Conservation (phyloP, 805 yeast species). For the Debaryomyces prosopidis region DNA sequence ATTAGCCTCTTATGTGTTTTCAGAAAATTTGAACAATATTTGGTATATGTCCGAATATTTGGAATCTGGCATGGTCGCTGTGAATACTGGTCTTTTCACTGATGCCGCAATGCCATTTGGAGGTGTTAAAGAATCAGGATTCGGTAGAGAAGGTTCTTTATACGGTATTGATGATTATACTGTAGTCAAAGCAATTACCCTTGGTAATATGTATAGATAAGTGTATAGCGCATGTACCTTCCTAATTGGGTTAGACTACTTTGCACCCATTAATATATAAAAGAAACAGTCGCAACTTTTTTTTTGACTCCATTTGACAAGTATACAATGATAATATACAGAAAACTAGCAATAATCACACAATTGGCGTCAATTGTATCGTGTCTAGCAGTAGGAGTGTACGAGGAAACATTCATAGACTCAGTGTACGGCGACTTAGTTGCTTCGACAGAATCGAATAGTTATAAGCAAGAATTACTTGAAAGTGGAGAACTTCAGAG, state of each 20-base stretch:
- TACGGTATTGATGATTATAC: conserved; percentile 76
- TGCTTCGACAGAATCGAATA: conserved; percentile 9
- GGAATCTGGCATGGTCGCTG: conserved; percentile 67
- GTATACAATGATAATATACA: neutral
- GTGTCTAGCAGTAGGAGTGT: neutral
- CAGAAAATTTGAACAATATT: conserved; percentile 50
- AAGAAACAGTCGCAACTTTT: neutral
- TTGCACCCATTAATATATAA: neutral
- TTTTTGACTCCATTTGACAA: neutral
- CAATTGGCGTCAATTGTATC: neutral
- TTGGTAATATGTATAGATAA: conserved; percentile 42
- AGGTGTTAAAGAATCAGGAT: conserved; percentile 76
- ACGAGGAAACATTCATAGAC: conserved; percentile 17
- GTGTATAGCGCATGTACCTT: neutral
- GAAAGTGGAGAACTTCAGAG: conserved; percentile 4
- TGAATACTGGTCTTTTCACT: conserved; percentile 58
- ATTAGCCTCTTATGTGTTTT: conserved; percentile 59
- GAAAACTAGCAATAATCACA: neutral
- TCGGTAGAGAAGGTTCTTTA: conserved; percentile 78
- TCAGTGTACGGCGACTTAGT: conserved; percentile 28
- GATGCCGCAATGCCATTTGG: conserved; percentile 71
- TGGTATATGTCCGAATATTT: conserved; percentile 55
- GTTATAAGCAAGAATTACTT: conserved; percentile 8
- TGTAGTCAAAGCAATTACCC: conserved; percentile 52
- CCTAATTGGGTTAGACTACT: neutral